Percentiles rank a stretch among this genome's conserved stretches.
These are phyloP conservation scores for Suillus decipiens DNA, from an alignment of 768 basidiomycete species.

Conservation along the genomic window DNA sequence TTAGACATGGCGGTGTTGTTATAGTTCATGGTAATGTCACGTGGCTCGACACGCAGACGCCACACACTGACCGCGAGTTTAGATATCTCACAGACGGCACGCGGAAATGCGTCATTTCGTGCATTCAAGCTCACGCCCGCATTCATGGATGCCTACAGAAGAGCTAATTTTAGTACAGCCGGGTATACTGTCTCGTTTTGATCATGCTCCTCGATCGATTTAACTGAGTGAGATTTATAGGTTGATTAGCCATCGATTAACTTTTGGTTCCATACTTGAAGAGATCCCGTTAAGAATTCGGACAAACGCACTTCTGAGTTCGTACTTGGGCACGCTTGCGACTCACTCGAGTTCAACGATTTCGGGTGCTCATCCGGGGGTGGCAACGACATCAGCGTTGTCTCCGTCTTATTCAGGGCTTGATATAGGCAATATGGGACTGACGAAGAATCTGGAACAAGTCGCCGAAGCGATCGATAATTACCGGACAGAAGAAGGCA, in stretches of 20 bases:
- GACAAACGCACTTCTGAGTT: conserved; percentile 75
- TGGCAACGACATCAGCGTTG: conserved; percentile 42
- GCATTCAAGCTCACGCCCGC: conserved; percentile 82
- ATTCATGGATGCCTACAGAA: conserved; percentile 83
- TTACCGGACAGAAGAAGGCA: conserved; percentile 90
- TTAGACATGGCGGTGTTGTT: conserved; percentile 84
- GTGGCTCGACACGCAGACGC: not conserved
- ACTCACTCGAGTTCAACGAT: conserved; percentile 43
- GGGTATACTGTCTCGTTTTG: conserved; percentile 53
- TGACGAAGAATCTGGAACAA: conserved; percentile 79
- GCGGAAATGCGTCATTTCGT: conserved; percentile 86
- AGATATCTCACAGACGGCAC: conserved; percentile 79
- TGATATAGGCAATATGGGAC: conserved; percentile 66
- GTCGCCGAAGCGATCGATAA: conserved; percentile 83
- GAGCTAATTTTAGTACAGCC: conserved; percentile 78
- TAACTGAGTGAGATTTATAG: conserved; percentile 41
- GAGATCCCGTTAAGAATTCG: conserved; percentile 86
- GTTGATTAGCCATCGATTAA: conserved; percentile 76
- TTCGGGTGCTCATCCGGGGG: conserved; percentile 40
- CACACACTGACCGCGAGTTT: conserved; percentile 19
- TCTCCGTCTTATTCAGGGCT: conserved; percentile 67
- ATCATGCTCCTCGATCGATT: conserved; percentile 8
- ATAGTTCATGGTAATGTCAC: conserved; percentile 72
- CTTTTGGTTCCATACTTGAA: conserved; percentile 83
- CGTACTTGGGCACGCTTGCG: conserved; percentile 71